phyloP scores from a whole-genome alignment of 2,329 filamentous ascomycete species.

The Dothiorella sarmentorum region DNA sequence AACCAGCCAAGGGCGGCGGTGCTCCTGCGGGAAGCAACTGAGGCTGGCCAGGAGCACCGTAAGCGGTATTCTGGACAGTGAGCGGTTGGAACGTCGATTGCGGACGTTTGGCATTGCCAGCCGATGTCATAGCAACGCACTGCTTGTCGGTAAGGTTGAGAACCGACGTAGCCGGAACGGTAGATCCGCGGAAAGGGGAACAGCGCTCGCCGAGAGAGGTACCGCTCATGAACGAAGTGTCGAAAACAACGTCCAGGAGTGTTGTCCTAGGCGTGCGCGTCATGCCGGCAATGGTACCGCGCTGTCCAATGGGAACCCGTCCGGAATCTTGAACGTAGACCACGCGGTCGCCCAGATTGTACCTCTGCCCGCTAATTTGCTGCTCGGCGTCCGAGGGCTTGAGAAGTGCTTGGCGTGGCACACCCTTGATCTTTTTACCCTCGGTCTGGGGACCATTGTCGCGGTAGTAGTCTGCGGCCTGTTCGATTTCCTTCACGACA shows the following conservation, averaged over 20 bases:
- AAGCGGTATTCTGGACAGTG: constrained; percentile 48
- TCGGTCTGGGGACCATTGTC: constrained; percentile 53
- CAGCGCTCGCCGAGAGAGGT: constrained; percentile 88
- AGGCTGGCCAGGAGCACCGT: constrained; percentile 56
- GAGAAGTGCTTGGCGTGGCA: constrained; percentile 81
- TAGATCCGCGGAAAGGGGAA: constrained; percentile 89
- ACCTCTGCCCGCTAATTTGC: constrained; percentile 78
- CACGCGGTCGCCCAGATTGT: constrained; percentile 81
- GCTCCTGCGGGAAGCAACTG: constrained; percentile 57
- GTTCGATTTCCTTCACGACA: constrained; percentile 76
- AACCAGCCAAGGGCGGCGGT: constrained; percentile 58
- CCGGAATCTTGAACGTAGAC: constrained; percentile 91
- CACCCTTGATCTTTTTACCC: constrained; percentile 69
- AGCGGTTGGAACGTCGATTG: constrained; percentile 49
- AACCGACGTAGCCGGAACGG: constrained; percentile 81
- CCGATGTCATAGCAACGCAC: constrained; percentile 65
- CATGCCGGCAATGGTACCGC: constrained; percentile 91
- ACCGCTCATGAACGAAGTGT: constrained; percentile 94
- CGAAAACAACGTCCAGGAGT: constrained; percentile 88
- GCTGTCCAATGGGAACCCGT: constrained; percentile 87
- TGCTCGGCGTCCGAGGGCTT: constrained; percentile 97
- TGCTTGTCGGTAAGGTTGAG: constrained; percentile 84
- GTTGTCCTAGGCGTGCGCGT: constrained; percentile 80
- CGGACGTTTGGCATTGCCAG: constrained; percentile 53
- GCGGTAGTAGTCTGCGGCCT: constrained; percentile 64